These are phyloP conservation scores for Trichosporon asahii DNA, from an alignment of 1,284 basidiomycete species.

Conservation along the genomic window DNA sequence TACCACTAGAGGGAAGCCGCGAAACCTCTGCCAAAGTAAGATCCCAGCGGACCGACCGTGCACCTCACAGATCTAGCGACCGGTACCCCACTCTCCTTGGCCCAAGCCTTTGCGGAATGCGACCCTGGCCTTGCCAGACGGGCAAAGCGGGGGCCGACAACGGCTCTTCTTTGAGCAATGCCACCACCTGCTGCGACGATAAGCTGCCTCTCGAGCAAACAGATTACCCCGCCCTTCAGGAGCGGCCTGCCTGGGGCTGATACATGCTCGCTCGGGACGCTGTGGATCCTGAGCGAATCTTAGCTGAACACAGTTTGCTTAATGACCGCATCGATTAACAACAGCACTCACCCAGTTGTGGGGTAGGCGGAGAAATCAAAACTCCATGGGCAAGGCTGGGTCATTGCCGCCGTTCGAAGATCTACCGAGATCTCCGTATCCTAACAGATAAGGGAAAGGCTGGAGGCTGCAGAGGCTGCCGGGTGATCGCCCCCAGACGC, in stretches of 20 bases:
- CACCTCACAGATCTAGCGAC: background rate
- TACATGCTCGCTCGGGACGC: background rate
- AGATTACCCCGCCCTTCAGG: background rate
- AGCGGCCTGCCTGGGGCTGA: background rate
- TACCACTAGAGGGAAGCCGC: too few relatives aligned
- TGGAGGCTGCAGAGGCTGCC: background rate
- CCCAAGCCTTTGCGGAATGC: background rate
- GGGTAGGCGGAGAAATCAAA: background rate
- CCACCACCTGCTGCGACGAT: too few relatives aligned
- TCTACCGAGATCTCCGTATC: background rate
- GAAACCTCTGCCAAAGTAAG: background rate
- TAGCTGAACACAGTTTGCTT: background rate
- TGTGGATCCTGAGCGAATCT: background rate
- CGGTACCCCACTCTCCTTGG: background rate
- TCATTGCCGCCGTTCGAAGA: background rate
- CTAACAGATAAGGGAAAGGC: background rate
- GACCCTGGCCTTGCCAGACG: background rate
- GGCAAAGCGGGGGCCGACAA: background rate
- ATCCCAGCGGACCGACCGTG: background rate
- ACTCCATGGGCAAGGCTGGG: background rate
- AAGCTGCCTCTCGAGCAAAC: background rate
- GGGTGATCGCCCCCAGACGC: background rate
- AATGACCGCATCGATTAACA: background rate
- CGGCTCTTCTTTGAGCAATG: background rate
- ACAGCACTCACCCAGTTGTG: background rate